Base-by-base conservation (phyloP, 768 basidiomycete genomes). In the Leccinum broughii region DNA sequence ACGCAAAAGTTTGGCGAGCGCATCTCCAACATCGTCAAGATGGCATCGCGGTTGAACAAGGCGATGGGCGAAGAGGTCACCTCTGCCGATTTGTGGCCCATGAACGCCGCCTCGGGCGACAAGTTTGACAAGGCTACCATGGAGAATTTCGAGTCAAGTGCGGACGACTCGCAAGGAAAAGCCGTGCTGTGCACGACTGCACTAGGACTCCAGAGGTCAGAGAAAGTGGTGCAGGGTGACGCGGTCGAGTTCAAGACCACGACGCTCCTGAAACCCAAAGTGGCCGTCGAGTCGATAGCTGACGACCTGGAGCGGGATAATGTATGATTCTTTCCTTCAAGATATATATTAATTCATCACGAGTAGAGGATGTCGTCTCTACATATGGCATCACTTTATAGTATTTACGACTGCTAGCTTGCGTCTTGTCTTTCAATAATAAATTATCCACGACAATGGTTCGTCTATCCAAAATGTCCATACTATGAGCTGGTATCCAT, bases 21-120 rank as follows among this genome's bases (percentile, higher is more conserved):
- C 8, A 51, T 75, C 6, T 71, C 72, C 53, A 76, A 75, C 52
- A 62, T 75, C 1, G 75, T 76, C 37, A 73, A 68, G 55, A 66
- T 72, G 70, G 70, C 75, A 0, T 51, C 65, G 1, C 65, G 72
- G 39, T 46, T 75, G 35, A 74, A 75, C 64, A 83, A 81, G 67
- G 81, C 80, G 11, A 78, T 86, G 52, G 85, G 85, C 1, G 83
- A 86, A 68, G 82, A 81, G 54, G 76, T 88, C 51, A 83, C 82
- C 2, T 81, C 79, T 2, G 82, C 80, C 55, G 85, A 87, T 63
- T 65, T 87, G 60, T 83, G 85, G 67, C 76, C 81, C 17, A 65
- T 82, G 10, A 80, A 81, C 51, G 76, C 79, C 48, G 62, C 72
- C 1, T 78, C 79, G 5, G 81, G 80, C 17, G 74, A 77, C 0